Evolutionary conservation across 108 stramenopile species (phyloP).

Genomic region (Nannochloropsis oceanica): DNA sequence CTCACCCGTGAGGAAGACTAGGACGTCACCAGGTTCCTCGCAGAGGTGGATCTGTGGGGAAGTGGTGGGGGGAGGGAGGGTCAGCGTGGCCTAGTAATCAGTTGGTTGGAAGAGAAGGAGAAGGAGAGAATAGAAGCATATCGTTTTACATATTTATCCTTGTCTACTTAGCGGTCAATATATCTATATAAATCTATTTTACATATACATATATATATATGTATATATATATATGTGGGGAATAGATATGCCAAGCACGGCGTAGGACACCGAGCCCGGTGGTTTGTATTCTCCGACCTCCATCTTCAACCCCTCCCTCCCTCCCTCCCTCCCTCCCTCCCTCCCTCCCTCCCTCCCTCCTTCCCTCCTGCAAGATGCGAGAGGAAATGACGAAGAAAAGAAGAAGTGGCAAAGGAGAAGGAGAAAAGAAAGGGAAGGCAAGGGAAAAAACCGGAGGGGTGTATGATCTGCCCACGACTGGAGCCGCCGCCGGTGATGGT

Average conservation of each 20-base stretch:
- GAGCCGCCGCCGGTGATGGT: not conserved
- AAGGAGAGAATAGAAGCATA: too few species aligned
- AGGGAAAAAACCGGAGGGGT: too few species aligned
- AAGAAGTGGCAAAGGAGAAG: too few species aligned
- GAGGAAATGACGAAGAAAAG: not conserved
- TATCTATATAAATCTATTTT: too few species aligned
- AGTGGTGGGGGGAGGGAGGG: not conserved
- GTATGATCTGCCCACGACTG: not conserved
- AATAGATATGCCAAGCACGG: not conserved
- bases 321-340: not conserved
- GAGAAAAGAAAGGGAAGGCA: too few species aligned
- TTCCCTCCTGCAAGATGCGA: not conserved
- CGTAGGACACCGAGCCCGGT: not conserved
- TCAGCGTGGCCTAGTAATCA: too few species aligned
- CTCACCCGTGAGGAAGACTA: conserved; percentile 96
- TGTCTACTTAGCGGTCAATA: too few species aligned
- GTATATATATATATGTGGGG: not conserved
- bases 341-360: not conserved
- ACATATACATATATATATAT: too few species aligned
- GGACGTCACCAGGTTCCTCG: conserved; percentile 91
- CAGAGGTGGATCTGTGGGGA: conserved; percentile 70
- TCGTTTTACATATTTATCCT: too few species aligned
- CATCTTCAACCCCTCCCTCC: too few species aligned
- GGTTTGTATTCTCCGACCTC: too few species aligned
- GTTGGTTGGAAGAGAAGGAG: not conserved